Evolutionary conservation across 306 rosid species (phyloP).

Genomic region (Ziziphus jujuba): DNA sequence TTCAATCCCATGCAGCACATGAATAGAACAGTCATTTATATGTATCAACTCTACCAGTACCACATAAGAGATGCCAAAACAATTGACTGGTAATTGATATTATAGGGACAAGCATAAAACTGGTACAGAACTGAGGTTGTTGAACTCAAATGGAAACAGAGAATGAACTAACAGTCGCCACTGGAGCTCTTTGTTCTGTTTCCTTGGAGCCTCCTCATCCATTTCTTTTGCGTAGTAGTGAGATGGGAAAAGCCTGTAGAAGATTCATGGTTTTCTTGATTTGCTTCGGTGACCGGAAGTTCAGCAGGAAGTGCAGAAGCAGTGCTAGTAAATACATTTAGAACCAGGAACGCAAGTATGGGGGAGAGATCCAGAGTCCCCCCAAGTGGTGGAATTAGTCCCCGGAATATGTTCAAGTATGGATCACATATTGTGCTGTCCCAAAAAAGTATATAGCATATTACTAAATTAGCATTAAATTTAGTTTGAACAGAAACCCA

Average conservation of each 20-base stretch:
- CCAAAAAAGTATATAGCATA: conserved; percentile 20
- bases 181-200: conserved; percentile 41
- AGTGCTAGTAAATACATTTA: conserved; percentile 87
- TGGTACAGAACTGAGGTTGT: neutral
- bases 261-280: conserved; percentile 34
- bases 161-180: conserved; percentile 26
- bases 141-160: neutral
- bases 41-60: too few species aligned
- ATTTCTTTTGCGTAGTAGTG: conserved; percentile 69
- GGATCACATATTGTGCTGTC: conserved; percentile 94
- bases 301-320: conserved; percentile 99
- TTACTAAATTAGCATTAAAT: too few species aligned
- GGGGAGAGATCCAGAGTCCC: conserved; percentile 96
- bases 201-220: conserved; percentile 78
- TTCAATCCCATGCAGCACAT: too few species aligned
- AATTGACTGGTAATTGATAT: too few species aligned
- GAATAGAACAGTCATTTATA: too few species aligned
- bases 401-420: conserved; percentile 94
- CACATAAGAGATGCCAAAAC: too few species aligned
- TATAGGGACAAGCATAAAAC: neutral
- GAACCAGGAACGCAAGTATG: conserved; percentile 78
- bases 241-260: conserved; percentile 23
- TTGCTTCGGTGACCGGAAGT: conserved; percentile 57
- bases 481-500: neutral
- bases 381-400: conserved; percentile 88